Conservation (phyloP, 75 land plant species). For the Pinus albicaulis region DNA sequence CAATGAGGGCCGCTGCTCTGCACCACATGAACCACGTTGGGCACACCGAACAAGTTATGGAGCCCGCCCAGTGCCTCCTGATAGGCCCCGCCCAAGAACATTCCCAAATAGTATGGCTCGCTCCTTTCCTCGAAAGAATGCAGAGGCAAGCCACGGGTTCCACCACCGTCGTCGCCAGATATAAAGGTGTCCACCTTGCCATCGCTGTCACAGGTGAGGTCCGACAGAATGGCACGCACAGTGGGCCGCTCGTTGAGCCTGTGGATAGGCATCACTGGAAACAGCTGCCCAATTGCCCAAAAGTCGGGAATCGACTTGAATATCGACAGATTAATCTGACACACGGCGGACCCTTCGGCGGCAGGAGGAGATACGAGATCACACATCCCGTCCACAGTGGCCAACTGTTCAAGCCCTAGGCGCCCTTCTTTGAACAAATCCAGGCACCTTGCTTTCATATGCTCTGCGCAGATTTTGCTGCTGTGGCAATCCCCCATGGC, state of each 20-base stretch:
- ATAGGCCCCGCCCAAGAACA: constrained; percentile 88
- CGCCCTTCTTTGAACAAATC: constrained; percentile 60
- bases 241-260: constrained; percentile 66
- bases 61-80: constrained; percentile 86
- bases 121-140: constrained; percentile 6
- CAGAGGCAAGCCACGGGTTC: constrained; percentile 43
- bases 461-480: constrained; percentile 32
- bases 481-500: constrained; percentile 22
- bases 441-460: constrained; percentile 49
- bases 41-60: constrained; percentile 91
- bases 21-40: constrained; percentile 72
- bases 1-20: constrained; percentile 69
- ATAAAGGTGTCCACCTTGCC: constrained; percentile 82
- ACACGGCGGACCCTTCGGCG: constrained; percentile 6
- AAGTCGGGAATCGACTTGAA: constrained; percentile 88
- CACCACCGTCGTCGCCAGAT: constrained; percentile 43
- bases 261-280: constrained; percentile 89
- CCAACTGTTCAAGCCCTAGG: constrained; percentile 56
- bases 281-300: constrained; percentile 86
- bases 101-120: constrained; percentile 80
- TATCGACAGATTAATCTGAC: constrained; percentile 73
- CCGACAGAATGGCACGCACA: constrained; percentile 62
- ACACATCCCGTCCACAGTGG: constrained; percentile 57
- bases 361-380: constrained; percentile 25
- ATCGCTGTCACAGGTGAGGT: constrained; percentile 96